These are phyloP conservation scores for Coix lacrymajobi DNA, from an alignment of 176 grass and related monocot genomes.

Conservation along the genomic window DNA sequence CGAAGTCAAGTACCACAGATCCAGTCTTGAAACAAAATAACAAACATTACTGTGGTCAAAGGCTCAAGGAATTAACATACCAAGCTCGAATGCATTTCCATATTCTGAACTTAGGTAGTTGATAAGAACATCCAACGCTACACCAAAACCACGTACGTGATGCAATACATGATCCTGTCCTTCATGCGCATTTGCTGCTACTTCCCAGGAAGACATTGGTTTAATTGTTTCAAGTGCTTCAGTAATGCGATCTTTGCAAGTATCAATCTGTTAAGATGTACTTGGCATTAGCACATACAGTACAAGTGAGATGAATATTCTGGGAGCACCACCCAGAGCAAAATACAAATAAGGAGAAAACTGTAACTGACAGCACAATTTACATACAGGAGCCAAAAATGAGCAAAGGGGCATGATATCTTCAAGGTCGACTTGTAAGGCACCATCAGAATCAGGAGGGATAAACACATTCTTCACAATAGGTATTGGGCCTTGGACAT, in stretches of 20 bases:
- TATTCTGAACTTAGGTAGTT: conserved; percentile 76
- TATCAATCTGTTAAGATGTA: conserved; percentile 60
- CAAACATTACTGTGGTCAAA: neutral
- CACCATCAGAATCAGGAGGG: conserved; percentile 52
- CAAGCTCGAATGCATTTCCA: conserved; percentile 68
- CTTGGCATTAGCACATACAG: conserved; percentile 26
- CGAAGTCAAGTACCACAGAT: neutral
- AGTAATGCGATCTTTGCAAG: conserved; percentile 69
- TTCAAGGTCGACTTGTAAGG: conserved; percentile 60
- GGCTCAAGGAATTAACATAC: conserved; percentile 37
- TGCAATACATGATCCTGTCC: conserved; percentile 61
- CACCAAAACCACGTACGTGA: conserved; percentile 73
- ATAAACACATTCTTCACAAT: conserved; percentile 89
- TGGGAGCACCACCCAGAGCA: neutral
- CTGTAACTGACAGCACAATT: neutral
- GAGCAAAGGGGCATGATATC: conserved; percentile 90
- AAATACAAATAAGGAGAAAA: conserved; percentile 15
- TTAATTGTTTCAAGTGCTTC: conserved; percentile 79
- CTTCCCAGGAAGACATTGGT: conserved; percentile 73
- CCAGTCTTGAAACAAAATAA: conserved; percentile 21
- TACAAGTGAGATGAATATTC: conserved; percentile 10
- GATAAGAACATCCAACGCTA: conserved; percentile 63
- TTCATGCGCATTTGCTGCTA: conserved; percentile 46
- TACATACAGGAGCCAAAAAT: conserved; percentile 88
- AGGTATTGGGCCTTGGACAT: conserved; percentile 91